Evolutionary conservation across 2,329 filamentous ascomycete genomes (phyloP), one percentile per base, ranked within the genome.

Genomic region (Hymenoscyphus fraxineus): DNA sequence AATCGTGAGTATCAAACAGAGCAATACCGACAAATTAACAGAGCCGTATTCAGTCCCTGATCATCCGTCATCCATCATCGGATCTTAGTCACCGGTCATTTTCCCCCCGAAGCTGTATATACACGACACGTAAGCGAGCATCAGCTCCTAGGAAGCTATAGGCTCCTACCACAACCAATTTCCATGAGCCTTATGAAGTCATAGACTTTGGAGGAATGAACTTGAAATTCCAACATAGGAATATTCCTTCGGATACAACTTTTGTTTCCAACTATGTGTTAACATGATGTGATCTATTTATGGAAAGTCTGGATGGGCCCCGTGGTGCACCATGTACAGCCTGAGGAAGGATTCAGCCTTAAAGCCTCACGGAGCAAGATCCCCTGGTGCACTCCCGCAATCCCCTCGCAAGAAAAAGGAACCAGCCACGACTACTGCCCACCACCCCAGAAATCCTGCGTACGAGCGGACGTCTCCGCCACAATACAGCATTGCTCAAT

Each of bases 391-490:
- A 56, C 22, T 56, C 31, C 22, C 27, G 13, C 31, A 35, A 31
- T 35, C 22, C 16, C 31, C 51, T 61, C 44, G 13, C 12, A 40
- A 22, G 15, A 10, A 22, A 31, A 41, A 9, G 22, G 44, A 61
- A 55, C 63, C 13, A 38, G 55, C 47, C 58, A 41, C 58, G n/a
- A 40, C 39, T 44, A 19, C 39, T 44, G 22, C 58, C 35, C 22
- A 41, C 22, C 35, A 40, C 27, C 22, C 19, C 35, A 15, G 22
- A 10, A 35, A 41, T 59, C 22, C n/a, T 59, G 39, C 41, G 59
- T 38, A 39, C 19, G n/a, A 61, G 7, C 12, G 13, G 9, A 40
- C 19, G 62, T 59, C 54, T 59, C 55, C 62, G 62, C 39, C 59
- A 15, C 51, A 51, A 4, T 12, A 51, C n/a, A 51, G 44, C 22